These are phyloP conservation scores for Penicillium malachiteum DNA, from an alignment of 495 filamentous ascomycete species.

Conservation along the genomic window DNA sequence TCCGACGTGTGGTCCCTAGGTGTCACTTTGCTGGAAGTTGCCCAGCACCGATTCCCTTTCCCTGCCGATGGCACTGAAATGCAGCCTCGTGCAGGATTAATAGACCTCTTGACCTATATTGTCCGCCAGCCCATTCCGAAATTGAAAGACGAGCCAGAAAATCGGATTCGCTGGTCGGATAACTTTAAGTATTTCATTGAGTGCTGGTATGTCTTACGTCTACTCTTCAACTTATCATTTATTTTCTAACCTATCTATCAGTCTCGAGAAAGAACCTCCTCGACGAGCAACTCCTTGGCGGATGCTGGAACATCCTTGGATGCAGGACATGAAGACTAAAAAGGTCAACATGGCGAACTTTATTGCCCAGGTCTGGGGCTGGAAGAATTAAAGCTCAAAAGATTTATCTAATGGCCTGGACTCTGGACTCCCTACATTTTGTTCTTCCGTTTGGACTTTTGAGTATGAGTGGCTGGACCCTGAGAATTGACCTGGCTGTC, in stretches of 20 bases:
- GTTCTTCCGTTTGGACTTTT: slow-evolving; percentile 16
- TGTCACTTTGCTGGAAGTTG: slow-evolving; percentile 94
- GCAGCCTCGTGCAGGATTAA: slow-evolving; percentile 80
- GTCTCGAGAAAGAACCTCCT: slow-evolving; percentile 87
- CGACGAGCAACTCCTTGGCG: slow-evolving; percentile 93
- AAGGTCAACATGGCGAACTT: slow-evolving; percentile 96
- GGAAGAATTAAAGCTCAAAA: slow-evolving; percentile 56
- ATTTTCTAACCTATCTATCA: slow-evolving; percentile 30
- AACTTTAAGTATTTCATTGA: slow-evolving; percentile 99
- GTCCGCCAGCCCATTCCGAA: slow-evolving; percentile 94
- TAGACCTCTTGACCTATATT: slow-evolving; percentile 95
- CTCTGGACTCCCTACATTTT: slow-evolving; percentile 17
- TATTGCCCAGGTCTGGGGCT: slow-evolving; percentile 91
- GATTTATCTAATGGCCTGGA: slow-evolving; percentile 3
- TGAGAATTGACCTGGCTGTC: slow-evolving; percentile 47
- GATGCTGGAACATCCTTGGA: slow-evolving; percentile 99
- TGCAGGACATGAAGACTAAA: slow-evolving; percentile 91
- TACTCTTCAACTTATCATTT: background rate
- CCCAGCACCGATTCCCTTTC: slow-evolving; percentile 97
- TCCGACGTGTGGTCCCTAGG: slow-evolving; percentile 97
- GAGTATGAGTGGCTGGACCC: slow-evolving; percentile 43
- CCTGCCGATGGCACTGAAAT: slow-evolving; percentile 93
- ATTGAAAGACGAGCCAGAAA: slow-evolving; percentile 85
- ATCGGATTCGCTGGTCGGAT: slow-evolving; percentile 84
- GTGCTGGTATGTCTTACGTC: slow-evolving; percentile 77